Percentiles rank a stretch among this genome's conserved stretches.
These are phyloP conservation scores for Panicum hallii DNA, from an alignment of 202 grass and related monocot species.

Conservation along the genomic window DNA sequence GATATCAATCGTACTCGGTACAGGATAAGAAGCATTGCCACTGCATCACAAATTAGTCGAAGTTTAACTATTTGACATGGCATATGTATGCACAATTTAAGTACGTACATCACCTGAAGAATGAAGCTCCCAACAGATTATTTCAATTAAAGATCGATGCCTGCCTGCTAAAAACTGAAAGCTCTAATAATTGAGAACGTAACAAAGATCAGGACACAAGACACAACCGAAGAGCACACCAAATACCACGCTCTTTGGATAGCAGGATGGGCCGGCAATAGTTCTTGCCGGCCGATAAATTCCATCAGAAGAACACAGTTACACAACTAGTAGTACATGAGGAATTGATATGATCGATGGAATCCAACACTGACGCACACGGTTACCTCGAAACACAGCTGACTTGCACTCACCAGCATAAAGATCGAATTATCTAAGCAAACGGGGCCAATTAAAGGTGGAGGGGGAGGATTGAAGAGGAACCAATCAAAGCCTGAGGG, in stretches of 20 bases:
- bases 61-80: too few species aligned
- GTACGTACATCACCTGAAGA: too few species aligned
- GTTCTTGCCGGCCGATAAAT: not conserved
- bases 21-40: not conserved
- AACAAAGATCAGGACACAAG: not conserved
- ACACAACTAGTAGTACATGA: constrained; percentile 6
- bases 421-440: constrained; percentile 25
- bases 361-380: not conserved
- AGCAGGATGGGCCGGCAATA: constrained; percentile 13
- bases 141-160: not conserved
- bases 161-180: not conserved
- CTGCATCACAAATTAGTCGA: too few species aligned
- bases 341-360: not conserved
- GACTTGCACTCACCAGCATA: not conserved
- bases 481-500: constrained; percentile 58
- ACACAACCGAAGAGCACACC: constrained; percentile 25
- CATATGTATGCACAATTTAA: too few species aligned
- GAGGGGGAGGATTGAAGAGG: not conserved
- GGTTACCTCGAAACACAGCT: not conserved
- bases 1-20: not conserved
- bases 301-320: constrained; percentile 14
- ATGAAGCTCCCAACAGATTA: too few species aligned
- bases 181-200: too few species aligned
- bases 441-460: not conserved
- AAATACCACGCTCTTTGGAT: constrained; percentile 38